These are phyloP conservation scores for Cyclotella atomus DNA, from an alignment of 108 stramenopile species.

Conservation along the genomic window DNA sequence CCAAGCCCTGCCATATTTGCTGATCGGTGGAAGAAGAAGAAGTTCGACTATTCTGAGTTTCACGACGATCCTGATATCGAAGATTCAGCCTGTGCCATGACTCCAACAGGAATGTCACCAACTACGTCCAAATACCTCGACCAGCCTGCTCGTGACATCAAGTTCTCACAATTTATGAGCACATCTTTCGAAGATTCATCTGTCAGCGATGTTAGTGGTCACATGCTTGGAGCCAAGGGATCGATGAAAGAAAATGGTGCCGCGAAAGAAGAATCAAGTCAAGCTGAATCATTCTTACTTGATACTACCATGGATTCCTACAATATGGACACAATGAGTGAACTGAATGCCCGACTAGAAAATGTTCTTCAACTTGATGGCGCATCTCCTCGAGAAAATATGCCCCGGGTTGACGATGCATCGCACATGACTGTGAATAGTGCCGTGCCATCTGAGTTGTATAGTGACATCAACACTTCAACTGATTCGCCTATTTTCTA, in stretches of 20 bases:
- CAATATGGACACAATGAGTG: conserved; percentile 42
- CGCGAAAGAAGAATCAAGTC: conserved; percentile 13
- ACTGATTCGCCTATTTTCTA: conserved; percentile 19
- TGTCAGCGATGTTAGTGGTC: conserved; percentile 48
- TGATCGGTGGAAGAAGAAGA: conserved; percentile 35
- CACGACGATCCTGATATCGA: conserved; percentile 21
- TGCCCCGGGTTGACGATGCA: conserved; percentile 16
- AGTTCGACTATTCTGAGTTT: conserved; percentile 47
- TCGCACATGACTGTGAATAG: conserved; percentile 6
- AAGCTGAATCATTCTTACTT: conserved; percentile 19
- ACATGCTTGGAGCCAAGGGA: conserved; percentile 27
- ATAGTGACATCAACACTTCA: conserved; percentile 15
- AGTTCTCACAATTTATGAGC: conserved; percentile 20
- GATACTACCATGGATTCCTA: conserved; percentile 41
- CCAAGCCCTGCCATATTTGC: conserved; percentile 33
- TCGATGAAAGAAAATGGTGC: neutral
- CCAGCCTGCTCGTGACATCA: conserved; percentile 27
- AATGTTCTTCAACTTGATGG: conserved; percentile 29
- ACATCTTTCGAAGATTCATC: conserved; percentile 38
- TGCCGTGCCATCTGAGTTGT: conserved; percentile 33
- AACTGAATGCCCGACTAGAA: conserved; percentile 33
- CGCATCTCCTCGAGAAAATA: neutral
- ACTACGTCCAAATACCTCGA: neutral
- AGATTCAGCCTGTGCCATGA: conserved; percentile 3
- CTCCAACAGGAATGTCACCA: neutral